Conservation (phyloP, 768 basidiomycete genomes). For the Vishniacozyma victoriae region DNA sequence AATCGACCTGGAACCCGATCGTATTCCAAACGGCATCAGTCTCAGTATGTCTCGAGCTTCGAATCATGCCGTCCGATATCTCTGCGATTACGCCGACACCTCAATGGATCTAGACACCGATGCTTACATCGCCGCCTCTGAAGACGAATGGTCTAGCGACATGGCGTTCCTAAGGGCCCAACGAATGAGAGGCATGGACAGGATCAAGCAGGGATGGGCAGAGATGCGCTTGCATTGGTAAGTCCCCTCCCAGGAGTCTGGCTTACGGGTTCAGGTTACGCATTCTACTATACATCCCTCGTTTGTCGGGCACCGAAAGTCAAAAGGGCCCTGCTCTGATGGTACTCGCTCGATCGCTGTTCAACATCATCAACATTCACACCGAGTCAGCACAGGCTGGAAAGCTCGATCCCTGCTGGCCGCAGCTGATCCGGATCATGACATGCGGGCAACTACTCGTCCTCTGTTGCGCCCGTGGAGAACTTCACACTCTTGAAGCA, state of each 20-base stretch:
- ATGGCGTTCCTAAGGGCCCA: background rate
- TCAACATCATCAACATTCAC: conserved; percentile 1
- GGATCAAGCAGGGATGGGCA: background rate
- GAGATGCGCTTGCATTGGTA: background rate
- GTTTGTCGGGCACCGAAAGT: background rate
- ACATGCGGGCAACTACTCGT: background rate
- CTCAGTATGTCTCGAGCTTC: background rate
- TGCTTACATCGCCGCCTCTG: background rate
- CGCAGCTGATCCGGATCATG: background rate
- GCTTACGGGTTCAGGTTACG: background rate
- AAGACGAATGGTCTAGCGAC: background rate
- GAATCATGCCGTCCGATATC: background rate
- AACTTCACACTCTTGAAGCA: background rate
- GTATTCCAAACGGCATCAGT: background rate
- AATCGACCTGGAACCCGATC: background rate
- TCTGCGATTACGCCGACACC: background rate
- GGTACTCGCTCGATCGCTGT: background rate
- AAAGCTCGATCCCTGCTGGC: background rate
- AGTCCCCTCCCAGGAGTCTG: background rate
- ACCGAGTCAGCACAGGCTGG: background rate
- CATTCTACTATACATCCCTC: background rate
- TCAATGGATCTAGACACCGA: background rate
- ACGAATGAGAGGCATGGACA: background rate
- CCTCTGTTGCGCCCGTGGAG: background rate
- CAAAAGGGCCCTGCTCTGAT: background rate